phyloP scores from a whole-genome alignment of 345 rosid genomes.

The Abelmoschus esculentus region DNA sequence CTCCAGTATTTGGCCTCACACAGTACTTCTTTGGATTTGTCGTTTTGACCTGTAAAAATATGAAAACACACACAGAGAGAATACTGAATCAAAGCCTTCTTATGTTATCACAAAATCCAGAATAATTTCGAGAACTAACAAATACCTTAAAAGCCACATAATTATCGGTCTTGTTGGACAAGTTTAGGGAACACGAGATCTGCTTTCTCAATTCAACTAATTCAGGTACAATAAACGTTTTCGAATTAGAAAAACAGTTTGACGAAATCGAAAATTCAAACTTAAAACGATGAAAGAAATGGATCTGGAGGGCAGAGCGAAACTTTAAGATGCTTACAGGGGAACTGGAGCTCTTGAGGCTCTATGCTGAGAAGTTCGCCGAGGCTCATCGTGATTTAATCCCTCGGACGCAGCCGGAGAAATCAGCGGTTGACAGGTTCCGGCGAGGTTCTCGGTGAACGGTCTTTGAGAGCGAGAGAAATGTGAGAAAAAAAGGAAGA shows the following conservation, averaged over 20 bases:
- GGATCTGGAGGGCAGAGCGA: not conserved
- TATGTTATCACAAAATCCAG: not conserved
- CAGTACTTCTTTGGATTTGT: constrained; percentile 91
- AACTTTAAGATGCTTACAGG: not conserved
- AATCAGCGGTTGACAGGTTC: not conserved
- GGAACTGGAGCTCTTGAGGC: not conserved
- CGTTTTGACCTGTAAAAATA: constrained; percentile 52
- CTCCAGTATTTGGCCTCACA: constrained; percentile 79
- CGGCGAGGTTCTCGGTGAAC: not conserved
- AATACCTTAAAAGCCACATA: constrained; percentile 54
- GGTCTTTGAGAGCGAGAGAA: constrained; percentile 2
- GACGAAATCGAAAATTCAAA: not conserved
- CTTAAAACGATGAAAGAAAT: not conserved
- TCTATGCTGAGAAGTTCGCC: not conserved
- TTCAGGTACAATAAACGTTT: not conserved
- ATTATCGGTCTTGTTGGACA: not conserved
- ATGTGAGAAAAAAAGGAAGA: constrained; percentile 2
- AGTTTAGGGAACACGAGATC: not conserved
- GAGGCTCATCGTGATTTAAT: constrained; percentile 12
- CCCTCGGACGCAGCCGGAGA: constrained; percentile 10
- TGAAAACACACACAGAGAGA: constrained; percentile 9
- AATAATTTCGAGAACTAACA: not conserved
- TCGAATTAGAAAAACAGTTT: not conserved
- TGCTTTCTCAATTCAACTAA: not conserved
- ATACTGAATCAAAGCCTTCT: not conserved